Base-by-base conservation (phyloP, 371 early-diverging fungal species). In the Fennellomyces sp. region DNA sequence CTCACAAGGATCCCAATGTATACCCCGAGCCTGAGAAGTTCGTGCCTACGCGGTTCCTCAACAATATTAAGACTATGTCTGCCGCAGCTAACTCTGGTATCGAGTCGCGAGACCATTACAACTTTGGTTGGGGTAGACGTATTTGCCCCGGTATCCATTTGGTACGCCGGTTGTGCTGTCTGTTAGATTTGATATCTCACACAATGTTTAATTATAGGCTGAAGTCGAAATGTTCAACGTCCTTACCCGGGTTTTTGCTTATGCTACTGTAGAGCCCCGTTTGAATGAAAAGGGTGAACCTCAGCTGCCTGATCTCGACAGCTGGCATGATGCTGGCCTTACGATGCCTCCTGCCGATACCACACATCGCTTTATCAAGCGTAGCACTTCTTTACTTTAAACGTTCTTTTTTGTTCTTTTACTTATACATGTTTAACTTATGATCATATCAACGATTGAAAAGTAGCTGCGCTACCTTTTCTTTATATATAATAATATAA, bases 41-140 rank as follows among this genome's bases (percentile, higher is more conserved):
- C 36, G 54, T 47, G n/a, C 72, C 72, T 8, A 68, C 64, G 12
- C 67, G 72, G 10, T 64, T 56, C 54, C 27, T 72, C 26, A 36
- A 57, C 21, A 57, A 64, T n/a, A 28, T 39, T 15, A 38, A 38
- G 31, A 4, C 65, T 27, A 60, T 65, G 60, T 50, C 47, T 26
- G 61, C 60, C 15, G n/a, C 53, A 1, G 60, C 61, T 21, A 60
- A 65, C 39, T 27, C 45, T 15, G 36, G 33, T 30, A 55, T 56
- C 26, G 61, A 65, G 15, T 47, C 15, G 0, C 61, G 61, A 28
- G 65, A 60, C n/a, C 51, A 60, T 21, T 65, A 56, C 47, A 56
- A 56, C 35, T 60, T 65, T 60, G 50, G 52, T 11, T 60, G 60
- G 65, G 65, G 65, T 38, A 51, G 58, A 47, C 54, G 64, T 28